Evolutionary conservation across 306 rosid genomes (phyloP).

Genomic region (Coriaria nepalensis): DNA sequence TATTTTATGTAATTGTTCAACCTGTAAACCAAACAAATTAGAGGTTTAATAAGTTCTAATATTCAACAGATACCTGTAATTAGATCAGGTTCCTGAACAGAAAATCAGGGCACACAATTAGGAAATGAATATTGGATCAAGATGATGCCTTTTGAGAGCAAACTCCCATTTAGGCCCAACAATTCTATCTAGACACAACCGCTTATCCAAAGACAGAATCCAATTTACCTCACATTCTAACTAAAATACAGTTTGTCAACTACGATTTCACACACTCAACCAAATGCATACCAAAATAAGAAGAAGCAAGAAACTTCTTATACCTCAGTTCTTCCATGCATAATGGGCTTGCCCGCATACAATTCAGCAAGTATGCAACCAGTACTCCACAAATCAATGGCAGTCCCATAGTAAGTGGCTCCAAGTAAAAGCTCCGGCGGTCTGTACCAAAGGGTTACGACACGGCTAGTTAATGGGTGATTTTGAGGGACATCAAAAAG

Average conservation of each 20-base stretch:
- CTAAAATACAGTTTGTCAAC: too few relatives aligned
- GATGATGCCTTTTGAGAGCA: too few relatives aligned
- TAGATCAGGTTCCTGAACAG: too few relatives aligned
- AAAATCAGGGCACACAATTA: too few relatives aligned
- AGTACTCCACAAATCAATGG: constrained; percentile 89
- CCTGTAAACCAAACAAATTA: constrained; percentile 33
- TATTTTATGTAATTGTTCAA: constrained; percentile 84
- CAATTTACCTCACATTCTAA: too few relatives aligned
- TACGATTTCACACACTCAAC: too few relatives aligned
- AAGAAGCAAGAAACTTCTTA: constrained; percentile 3
- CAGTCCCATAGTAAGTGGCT: constrained; percentile 72
- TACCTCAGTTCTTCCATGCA: constrained; percentile 98
- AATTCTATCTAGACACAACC: too few relatives aligned
- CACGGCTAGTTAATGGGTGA: constrained; percentile 84
- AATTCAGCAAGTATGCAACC: constrained; percentile 93
- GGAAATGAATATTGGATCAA: too few relatives aligned
- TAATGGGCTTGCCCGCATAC: constrained; percentile 85
- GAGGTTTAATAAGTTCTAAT: constrained; percentile 10
- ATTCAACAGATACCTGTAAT: too few relatives aligned
- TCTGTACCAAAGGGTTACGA: constrained; percentile 89
- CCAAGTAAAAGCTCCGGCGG: constrained; percentile 95
- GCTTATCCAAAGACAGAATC: too few relatives aligned
- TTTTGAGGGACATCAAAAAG: constrained; percentile 56
- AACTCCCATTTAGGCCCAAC: too few relatives aligned
- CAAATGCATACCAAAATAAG: too few relatives aligned